A percentile compares a stretch with the other conserved stretches of the same genome.
These are phyloP conservation scores for Plantago major DNA, from an alignment of 257 asterid genomes.

Conservation along the genomic window DNA sequence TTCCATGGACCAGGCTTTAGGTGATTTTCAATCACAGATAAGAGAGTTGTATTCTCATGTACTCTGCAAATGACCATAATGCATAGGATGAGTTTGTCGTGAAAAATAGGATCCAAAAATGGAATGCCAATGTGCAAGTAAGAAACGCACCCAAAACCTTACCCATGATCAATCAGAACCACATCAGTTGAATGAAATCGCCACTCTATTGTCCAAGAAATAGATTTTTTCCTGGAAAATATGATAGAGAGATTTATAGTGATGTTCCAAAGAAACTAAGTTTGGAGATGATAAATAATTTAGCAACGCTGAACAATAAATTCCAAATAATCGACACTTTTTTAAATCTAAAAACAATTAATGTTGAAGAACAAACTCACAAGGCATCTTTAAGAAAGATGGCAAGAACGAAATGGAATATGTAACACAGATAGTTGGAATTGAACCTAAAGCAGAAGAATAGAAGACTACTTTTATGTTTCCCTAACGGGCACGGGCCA, in stretches of 20 bases:
- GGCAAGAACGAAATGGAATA: no score
- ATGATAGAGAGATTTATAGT: background rate
- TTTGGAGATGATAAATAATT: no score
- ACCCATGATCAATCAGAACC: conserved; percentile 76
- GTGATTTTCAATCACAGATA: conserved; percentile 62
- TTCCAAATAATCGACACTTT: no score
- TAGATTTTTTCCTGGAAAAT: conserved; percentile 57
- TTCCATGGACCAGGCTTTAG: conserved; percentile 80
- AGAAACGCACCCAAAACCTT: conserved; percentile 25
- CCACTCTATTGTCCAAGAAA: conserved; percentile 96
- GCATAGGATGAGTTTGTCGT: background rate
- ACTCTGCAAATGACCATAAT: conserved; percentile 43
- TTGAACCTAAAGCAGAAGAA: no score
- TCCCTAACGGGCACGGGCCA: no score
- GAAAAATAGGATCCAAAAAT: conserved; percentile 1
- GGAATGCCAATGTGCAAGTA: no score
- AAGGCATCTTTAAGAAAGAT: no score
- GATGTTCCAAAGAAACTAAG: background rate
- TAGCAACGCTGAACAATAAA: no score
- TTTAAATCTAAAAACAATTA: no score
- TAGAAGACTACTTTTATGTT: no score
- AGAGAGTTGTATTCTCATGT: conserved; percentile 50
- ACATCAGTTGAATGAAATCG: conserved; percentile 68
- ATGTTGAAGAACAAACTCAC: no score
- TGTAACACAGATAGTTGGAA: no score